Base-by-base conservation (phyloP, 495 filamentous ascomycete species). In the Penicillium mononematosum region DNA sequence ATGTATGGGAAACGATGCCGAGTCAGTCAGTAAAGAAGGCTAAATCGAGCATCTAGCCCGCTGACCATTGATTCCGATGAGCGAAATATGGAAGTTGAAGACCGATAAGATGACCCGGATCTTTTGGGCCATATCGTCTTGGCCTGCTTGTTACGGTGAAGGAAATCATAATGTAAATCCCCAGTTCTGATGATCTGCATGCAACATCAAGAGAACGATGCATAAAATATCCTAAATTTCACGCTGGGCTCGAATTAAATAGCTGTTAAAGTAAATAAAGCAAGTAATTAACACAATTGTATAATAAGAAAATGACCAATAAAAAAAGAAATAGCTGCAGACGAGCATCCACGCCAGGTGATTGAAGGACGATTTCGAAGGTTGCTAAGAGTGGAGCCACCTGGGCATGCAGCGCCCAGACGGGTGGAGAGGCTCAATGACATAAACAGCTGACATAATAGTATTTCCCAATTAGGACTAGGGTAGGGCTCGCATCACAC, bases 401-500 rank as follows among this genome's bases (percentile, higher is more conserved):
- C n/a, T n/a, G n/a, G n/a, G n/a, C n/a, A n/a, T n/a, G n/a, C n/a
- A 12, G 32, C 14, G 29, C 29, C 29, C 29, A 31, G 24, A 25
- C 24, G 5, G 29, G 29, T 34, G 31, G 31, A 47, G 14, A n/a
- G 25, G n/a, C 29, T 19, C 27, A n/a, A 47, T 48, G 4, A 48
- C n/a, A 32, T 29, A 32, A 48, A 2, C 25, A 10, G 43, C 11
- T 45, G 20, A 45, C 22, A 25, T 45, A 25, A 46, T 44, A 2
- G 0, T 5, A 16, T 19, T 48, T 32, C 45, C 27, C 6, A 20
- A 32, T 32, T 32, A 12, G 45, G 45, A 47, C 45, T 48, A 48
- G 45, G 6, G 16, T 48, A 48, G 45, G 45, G 45, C 45, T 48
- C 29, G 27, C 45, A 32, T 48, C 29, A 17, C 45, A n/a, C 45